These are phyloP conservation scores for Bipolaris sorokiniana DNA, from an alignment of 2,329 filamentous ascomycete species.

Conservation along the genomic window DNA sequence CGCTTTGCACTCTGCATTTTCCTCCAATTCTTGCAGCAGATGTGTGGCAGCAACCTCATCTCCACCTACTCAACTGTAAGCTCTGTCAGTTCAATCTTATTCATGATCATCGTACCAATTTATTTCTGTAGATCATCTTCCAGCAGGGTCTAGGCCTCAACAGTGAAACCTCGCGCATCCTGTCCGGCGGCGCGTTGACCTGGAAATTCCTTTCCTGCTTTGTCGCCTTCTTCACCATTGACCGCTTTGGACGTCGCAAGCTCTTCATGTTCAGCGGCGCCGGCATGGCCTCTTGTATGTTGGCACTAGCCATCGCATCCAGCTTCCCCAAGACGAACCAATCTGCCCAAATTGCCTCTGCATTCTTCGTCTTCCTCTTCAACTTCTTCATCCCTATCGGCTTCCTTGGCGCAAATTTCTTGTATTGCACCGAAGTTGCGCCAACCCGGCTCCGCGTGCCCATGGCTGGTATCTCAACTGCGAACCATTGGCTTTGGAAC, in stretches of 20 bases:
- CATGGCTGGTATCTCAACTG: constrained; percentile 64
- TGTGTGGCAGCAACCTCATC: constrained; percentile 58
- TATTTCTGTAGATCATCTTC: constrained; percentile 44
- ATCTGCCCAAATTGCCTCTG: constrained; percentile 58
- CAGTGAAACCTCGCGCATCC: constrained; percentile 62
- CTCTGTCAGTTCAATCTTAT: constrained; percentile 57
- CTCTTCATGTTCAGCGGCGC: constrained; percentile 60
- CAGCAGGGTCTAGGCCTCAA: constrained; percentile 53
- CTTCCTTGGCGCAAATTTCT: constrained; percentile 65
- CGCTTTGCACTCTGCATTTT: constrained; percentile 59
- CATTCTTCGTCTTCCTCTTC: constrained; percentile 65
- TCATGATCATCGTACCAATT: background rate
- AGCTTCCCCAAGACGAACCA: constrained; percentile 56
- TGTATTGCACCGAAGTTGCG: constrained; percentile 65
- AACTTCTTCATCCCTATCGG: constrained; percentile 67
- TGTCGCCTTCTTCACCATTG: constrained; percentile 73
- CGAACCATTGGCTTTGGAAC: constrained; percentile 57
- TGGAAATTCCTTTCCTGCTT: constrained; percentile 64
- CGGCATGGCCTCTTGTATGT: constrained; percentile 63
- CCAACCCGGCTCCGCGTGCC: constrained; percentile 59
- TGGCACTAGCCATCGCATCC: constrained; percentile 59
- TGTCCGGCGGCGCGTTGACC: constrained; percentile 65
- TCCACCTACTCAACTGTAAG: constrained; percentile 55
- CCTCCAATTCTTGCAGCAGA: constrained; percentile 59
- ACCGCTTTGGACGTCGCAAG: constrained; percentile 69